Percentiles rank a stretch among this genome's conserved stretches.
These are phyloP conservation scores for Cladosporium halotolerans DNA, from an alignment of 2,329 filamentous ascomycete species.

Conservation along the genomic window DNA sequence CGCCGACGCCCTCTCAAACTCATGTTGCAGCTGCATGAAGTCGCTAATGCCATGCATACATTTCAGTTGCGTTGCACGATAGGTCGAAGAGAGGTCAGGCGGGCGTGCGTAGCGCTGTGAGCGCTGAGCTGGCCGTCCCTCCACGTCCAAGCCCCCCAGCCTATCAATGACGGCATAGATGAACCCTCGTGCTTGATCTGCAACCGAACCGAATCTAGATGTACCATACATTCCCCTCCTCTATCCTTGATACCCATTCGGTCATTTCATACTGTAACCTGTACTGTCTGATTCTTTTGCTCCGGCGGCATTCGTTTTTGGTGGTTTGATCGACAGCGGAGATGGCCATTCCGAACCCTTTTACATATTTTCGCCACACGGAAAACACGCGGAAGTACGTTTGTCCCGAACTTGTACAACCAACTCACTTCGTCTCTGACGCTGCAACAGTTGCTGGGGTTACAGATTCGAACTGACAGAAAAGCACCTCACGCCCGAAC, in stretches of 20 bases:
- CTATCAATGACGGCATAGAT: background rate
- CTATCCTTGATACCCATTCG: too few relatives aligned
- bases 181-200: background rate
- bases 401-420: conserved; percentile 13
- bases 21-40: too few relatives aligned
- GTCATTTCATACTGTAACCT: too few relatives aligned
- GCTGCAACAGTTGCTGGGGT: conserved; percentile 49
- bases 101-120: background rate
- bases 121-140: background rate
- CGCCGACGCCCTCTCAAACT: too few relatives aligned
- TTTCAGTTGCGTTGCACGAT: too few relatives aligned
- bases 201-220: background rate
- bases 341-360: conserved; percentile 43
- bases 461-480: conserved; percentile 64
- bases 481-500: conserved; percentile 54
- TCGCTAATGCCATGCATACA: too few relatives aligned
- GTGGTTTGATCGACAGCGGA: too few relatives aligned
- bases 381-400: conserved; percentile 39
- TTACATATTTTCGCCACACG: conserved; percentile 31
- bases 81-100: background rate
- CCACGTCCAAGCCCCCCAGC: background rate
- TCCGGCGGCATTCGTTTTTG: too few relatives aligned
- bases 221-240: too few relatives aligned
- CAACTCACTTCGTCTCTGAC: conserved; percentile 16
- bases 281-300: too few relatives aligned